Evolutionary conservation across 1,284 basidiomycete species (phyloP).

Genomic region (Trametes versicolor): DNA sequence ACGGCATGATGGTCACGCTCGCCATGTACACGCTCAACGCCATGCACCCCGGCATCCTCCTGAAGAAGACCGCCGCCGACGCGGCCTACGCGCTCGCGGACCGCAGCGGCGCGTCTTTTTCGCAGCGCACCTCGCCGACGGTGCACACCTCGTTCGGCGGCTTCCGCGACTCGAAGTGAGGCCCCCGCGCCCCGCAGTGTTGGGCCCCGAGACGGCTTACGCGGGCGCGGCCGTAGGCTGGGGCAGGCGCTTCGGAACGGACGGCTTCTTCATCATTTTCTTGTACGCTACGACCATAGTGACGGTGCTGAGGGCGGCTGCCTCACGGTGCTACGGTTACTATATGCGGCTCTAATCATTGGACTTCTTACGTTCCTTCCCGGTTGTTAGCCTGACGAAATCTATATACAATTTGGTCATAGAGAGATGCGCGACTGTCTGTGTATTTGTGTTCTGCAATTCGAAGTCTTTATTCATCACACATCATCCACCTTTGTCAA

Average conservation of each 20-base stretch:
- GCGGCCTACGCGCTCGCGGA: conserved; percentile 21
- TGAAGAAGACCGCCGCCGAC: conserved; percentile 10
- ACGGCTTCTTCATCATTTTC: background rate
- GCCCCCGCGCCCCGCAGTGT: background rate
- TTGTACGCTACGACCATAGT: background rate
- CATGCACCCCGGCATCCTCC: conserved; percentile 54
- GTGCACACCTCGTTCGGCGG: conserved; percentile 5
- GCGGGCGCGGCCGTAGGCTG: background rate
- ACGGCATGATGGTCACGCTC: conserved; percentile 64
- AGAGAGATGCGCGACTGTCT: too few relatives aligned
- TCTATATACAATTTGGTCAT: too few relatives aligned
- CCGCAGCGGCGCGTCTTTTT: conserved; percentile 13
- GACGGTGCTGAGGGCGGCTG: background rate
- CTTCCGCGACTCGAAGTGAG: background rate
- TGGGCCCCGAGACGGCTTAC: background rate
- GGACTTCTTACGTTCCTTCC: too few relatives aligned
- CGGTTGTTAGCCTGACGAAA: too few relatives aligned
- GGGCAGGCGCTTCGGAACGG: background rate
- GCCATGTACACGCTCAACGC: conserved; percentile 63
- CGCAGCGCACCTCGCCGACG: conserved; percentile 16
- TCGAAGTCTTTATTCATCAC: too few relatives aligned
- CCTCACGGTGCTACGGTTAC: too few relatives aligned
- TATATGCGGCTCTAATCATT: too few relatives aligned
- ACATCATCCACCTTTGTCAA: too few relatives aligned
- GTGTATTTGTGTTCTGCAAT: too few relatives aligned